These are phyloP conservation scores for Dysphania ambrosioides DNA, from an alignment of 148 eudicot species.

Conservation along the genomic window DNA sequence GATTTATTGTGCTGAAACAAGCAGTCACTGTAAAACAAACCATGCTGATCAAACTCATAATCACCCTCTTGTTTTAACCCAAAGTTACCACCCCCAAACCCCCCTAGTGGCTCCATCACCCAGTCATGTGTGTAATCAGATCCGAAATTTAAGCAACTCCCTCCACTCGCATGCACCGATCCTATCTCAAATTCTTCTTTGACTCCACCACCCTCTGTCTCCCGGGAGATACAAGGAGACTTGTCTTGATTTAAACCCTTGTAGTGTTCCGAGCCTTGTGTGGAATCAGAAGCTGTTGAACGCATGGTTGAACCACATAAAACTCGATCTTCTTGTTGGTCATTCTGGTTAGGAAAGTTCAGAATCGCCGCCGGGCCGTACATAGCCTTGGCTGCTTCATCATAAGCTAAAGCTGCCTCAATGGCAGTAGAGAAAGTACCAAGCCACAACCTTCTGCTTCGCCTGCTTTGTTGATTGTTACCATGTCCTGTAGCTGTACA, in stretches of 20 bases:
- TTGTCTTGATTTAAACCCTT: slow-evolving; percentile 17
- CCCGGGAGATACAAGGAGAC: neutral
- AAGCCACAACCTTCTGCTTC: slow-evolving; percentile 45
- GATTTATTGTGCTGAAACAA: slow-evolving; percentile 7
- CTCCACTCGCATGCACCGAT: slow-evolving; percentile 3
- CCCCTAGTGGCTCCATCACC: slow-evolving; percentile 27
- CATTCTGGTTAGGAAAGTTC: slow-evolving; percentile 32
- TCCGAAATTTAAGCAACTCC: slow-evolving; percentile 19
- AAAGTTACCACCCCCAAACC: slow-evolving; percentile 15
- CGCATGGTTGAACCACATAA: neutral
- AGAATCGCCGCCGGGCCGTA: slow-evolving; percentile 46
- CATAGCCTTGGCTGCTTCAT: slow-evolving; percentile 50
- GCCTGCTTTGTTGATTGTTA: slow-evolving; percentile 3
- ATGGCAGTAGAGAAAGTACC: slow-evolving; percentile 44
- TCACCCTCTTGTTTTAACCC: slow-evolving; percentile 24
- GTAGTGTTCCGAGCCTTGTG: slow-evolving; percentile 12
- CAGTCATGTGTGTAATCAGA: slow-evolving; percentile 33
- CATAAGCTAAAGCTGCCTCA: slow-evolving; percentile 50
- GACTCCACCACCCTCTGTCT: neutral
- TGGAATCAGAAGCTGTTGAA: slow-evolving; percentile 16
- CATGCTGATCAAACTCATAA: slow-evolving; percentile 15
- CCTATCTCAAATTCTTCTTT: slow-evolving; percentile 8
- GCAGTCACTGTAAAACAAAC: slow-evolving; percentile 21
- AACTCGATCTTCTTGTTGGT: neutral
- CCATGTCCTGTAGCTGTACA: neutral